Base-by-base conservation (phyloP, 805 yeast genomes). In the Cyberlindnera petersonii region DNA sequence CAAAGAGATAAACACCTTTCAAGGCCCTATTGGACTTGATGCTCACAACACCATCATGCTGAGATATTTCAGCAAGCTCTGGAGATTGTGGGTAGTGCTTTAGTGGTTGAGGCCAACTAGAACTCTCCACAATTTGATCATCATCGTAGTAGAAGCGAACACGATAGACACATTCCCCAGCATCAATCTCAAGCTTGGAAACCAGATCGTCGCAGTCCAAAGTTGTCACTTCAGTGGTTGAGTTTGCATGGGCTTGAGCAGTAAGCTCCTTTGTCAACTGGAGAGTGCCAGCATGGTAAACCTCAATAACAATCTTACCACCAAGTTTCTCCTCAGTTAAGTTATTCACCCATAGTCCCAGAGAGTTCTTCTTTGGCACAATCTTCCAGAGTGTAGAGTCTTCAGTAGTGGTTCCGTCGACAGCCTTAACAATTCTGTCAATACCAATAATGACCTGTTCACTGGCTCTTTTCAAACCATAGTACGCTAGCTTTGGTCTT, bases 61-160 rank as follows among this genome's bases (percentile, higher is more conserved):
- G 46, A 9, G 60, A 59, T 11, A 45, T 43, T 14, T 52, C 26
- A 5, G 47, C 31, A 5, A 62, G 60, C 3, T 48, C 21, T 19
- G 63, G 39, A 13, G 44, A 4, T 5, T 39, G 33, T 13, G 36
- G 37, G n/a, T 35, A 41, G 35, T 46, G 43, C 33, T 48, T 48
- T 27, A 48, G 29, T 15, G 52, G 52, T 48, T 74, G 76, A 0
- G 78, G 77, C 77, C 78, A 73, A 46, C 71, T 72, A 6, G 61
- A 55, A 7, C 64, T 60, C 31, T 63, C 47, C 6, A 65, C 60
- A 23, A 69, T 44, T 11, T 24, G 18, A 11, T 18, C 20, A 17
- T 15, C 26, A 17, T 18, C 21, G 31, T 32, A 49, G 22, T 37
- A 33, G 14, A n/a, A 23, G 7, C 32, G 23, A 42, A 44, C 35